Evolutionary conservation across 306 rosid genomes (phyloP), one percentile per base, ranked within the genome.

Genomic region (Castanospermum australe): DNA sequence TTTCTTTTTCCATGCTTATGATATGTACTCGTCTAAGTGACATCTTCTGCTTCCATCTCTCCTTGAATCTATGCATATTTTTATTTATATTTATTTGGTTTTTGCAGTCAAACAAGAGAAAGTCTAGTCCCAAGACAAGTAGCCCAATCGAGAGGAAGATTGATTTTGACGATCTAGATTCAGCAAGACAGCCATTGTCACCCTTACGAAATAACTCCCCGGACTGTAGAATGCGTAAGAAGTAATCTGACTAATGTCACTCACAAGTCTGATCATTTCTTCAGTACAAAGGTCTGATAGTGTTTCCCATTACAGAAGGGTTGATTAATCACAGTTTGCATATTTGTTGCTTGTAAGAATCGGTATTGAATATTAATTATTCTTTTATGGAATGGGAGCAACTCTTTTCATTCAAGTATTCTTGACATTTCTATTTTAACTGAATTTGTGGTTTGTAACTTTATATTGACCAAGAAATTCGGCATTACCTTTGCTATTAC

Each of bases 71-170:
- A 8, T 35, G 59, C 44, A 28, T 45, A 7, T 42, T 45, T 5
- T 41, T 42, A 33, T 22, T 18, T 60, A 33, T 79, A 13, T 20
- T 45, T 71, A 5, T 75, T 73, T 73, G 72, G 66, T 42, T 78
- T 56, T 74, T 77, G 89, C 92, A 96, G 98, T 91, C 97, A 70
- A 93, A 89, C 86, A 95, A 95, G 90, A 86, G 92, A 84, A 91
- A 89, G 83, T 82, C 89, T 5, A 88, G 95, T 86, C 81, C 84
- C 18, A 87, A 71, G 83, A 75, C 74, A 71, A 79, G 84, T 70
- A 87, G 89, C 86, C 86, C 91, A 5, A 30, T 85, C 60, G 90
- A 85, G 86, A 89, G 83, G 86, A 90, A 86, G 92, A 76, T 85
- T 50, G 92, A 86, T 78, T 87, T 93, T 59, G 79, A 56, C 28